phyloP scores from a whole-genome alignment of 768 basidiomycete species.

The Russula earlei region DNA sequence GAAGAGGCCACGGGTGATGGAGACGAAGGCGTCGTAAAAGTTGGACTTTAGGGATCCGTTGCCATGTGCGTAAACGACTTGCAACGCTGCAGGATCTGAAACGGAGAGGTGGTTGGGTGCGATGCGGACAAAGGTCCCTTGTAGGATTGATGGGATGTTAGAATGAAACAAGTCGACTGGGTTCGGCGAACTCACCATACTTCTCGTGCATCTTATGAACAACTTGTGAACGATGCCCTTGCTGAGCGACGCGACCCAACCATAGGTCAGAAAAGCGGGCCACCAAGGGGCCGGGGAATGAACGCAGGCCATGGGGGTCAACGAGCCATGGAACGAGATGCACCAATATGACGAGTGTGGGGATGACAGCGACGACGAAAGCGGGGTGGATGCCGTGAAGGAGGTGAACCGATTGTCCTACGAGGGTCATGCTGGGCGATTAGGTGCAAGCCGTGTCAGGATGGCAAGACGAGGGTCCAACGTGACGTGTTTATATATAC shows the following conservation, averaged over 20 bases:
- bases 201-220: slow-evolving; percentile 34
- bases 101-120: slow-evolving; percentile 42
- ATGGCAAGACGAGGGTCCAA: too few species aligned
- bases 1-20: slow-evolving; percentile 51
- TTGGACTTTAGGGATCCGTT: slow-evolving; percentile 34
- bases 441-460: too few species aligned
- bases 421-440: slow-evolving; percentile 1
- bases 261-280: slow-evolving; percentile 33
- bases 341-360: slow-evolving; percentile 21
- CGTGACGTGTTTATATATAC: neutral
- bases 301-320: slow-evolving; percentile 26
- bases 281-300: slow-evolving; percentile 32
- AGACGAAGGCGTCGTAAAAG: slow-evolving; percentile 36
- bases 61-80: slow-evolving; percentile 35
- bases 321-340: slow-evolving; percentile 29
- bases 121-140: slow-evolving; percentile 34
- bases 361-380: slow-evolving; percentile 2
- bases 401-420: neutral
- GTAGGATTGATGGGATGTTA: neutral
- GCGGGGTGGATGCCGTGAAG: neutral
- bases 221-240: slow-evolving; percentile 28
- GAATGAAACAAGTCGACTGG: neutral
- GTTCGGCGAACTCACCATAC: slow-evolving; percentile 27
- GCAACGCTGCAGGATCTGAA: slow-evolving; percentile 34
- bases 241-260: slow-evolving; percentile 29